A percentile compares a stretch with the other conserved stretches of the same genome.
Conservation (phyloP, 495 filamentous ascomycete species). For the Penicillium roqueforti region DNA sequence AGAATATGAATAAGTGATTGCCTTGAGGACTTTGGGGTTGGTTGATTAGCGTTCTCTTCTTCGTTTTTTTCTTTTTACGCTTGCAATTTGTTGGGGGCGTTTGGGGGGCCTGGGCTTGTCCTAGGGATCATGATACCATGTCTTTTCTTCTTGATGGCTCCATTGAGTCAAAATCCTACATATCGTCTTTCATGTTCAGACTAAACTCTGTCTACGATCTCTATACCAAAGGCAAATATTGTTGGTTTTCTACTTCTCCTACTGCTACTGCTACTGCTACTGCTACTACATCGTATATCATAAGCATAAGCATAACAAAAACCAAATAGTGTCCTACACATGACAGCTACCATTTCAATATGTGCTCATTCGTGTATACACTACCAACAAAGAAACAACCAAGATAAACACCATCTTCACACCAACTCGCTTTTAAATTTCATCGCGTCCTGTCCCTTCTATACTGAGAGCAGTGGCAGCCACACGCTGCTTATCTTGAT, state of each 20-base stretch:
- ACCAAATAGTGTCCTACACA: conserved; percentile 1
- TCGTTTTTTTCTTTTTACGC: conserved; percentile 1
- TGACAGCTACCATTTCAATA: conserved; percentile 11
- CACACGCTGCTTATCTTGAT: conserved; percentile 62
- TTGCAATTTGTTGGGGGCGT: conserved; percentile 15
- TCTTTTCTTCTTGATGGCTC: conserved; percentile 11
- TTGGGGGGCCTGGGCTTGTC: conserved; percentile 8
- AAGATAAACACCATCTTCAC: conserved; percentile 16
- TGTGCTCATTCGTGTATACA: conserved; percentile 21
- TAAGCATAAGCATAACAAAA: neutral
- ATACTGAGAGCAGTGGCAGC: conserved; percentile 37
- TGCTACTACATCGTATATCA: neutral
- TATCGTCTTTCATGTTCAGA: neutral
- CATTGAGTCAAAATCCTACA: neutral
- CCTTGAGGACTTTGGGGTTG: neutral
- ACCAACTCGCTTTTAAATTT: conserved; percentile 21
- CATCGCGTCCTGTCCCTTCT: conserved; percentile 15
- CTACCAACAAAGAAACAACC: conserved; percentile 13
- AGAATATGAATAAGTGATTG: conserved; percentile 45
- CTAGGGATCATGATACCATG: conserved; percentile 28
- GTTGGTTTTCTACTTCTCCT: no score
- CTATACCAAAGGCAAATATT: neutral
- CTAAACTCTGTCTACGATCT: neutral
- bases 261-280: neutral
- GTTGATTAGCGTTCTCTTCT: neutral